Evolutionary conservation across 2,329 filamentous ascomycete species (phyloP).

Genomic region (Trichoderma cornu-damae): DNA sequence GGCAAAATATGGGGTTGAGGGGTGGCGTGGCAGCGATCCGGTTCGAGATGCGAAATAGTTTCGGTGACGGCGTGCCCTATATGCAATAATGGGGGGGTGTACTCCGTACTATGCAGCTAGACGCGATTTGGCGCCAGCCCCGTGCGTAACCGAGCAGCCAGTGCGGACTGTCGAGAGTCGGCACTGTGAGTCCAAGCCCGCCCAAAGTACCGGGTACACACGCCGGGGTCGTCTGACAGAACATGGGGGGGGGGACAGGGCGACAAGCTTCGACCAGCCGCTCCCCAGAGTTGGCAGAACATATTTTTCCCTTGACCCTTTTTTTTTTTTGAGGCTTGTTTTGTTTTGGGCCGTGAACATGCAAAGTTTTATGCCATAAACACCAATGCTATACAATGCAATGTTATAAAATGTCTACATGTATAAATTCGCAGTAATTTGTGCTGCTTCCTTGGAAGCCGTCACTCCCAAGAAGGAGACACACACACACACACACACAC

Average conservation of each 20-base stretch:
- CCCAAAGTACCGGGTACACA: slow-evolving; percentile 1
- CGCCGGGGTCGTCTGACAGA: background rate
- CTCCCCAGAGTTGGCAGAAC: slow-evolving; percentile 3
- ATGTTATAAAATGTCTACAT: too few relatives aligned
- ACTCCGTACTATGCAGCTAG: slow-evolving; percentile 7
- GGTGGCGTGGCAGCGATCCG: slow-evolving; percentile 14
- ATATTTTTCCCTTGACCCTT: background rate
- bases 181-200: background rate
- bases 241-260: slow-evolving; percentile 9
- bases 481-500: too few relatives aligned
- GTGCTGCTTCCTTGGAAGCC: too few relatives aligned
- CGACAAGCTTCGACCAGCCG: slow-evolving; percentile 7
- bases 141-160: slow-evolving; percentile 2
- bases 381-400: background rate
- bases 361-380: background rate
- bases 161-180: background rate
- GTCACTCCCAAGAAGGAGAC: too few relatives aligned
- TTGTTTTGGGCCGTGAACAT: background rate
- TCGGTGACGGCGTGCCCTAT: background rate
- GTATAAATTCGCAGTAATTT: background rate
- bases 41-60: slow-evolving; percentile 9
- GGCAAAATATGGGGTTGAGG: slow-evolving; percentile 15
- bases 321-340: background rate
- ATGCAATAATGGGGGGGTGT: slow-evolving; percentile 9
- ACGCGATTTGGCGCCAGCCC: background rate